Evolutionary conservation across 2,329 filamentous ascomycete genomes (phyloP).

Genomic region (Ceratocystis harringtonii): DNA sequence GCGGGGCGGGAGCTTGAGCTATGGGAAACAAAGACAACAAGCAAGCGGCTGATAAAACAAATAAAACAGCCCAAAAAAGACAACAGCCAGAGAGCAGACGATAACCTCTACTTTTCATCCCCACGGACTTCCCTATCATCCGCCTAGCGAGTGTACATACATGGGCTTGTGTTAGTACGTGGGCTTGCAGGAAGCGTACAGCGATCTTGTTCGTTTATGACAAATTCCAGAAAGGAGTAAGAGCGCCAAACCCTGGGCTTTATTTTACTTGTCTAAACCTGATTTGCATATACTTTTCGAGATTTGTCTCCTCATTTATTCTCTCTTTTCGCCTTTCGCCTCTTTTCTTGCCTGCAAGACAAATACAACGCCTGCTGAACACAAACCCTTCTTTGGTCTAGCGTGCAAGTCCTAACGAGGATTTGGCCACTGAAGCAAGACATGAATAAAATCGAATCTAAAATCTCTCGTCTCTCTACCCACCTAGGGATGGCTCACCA

Average conservation of each 20-base stretch:
- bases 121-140: too few species aligned
- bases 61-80: too few species aligned
- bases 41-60: background rate
- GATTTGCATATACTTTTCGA: background rate
- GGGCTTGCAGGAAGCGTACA: background rate
- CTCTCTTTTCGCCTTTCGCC: background rate
- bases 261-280: background rate
- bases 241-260: background rate
- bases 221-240: background rate
- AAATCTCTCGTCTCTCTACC: too few species aligned
- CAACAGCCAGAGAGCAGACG: too few species aligned
- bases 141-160: background rate
- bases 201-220: background rate
- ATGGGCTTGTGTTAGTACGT: background rate
- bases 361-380: conserved; percentile 4
- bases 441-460: background rate
- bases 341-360: background rate
- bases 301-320: background rate
- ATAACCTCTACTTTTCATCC: too few species aligned
- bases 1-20: background rate
- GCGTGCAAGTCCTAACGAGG: background rate
- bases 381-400: background rate
- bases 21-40: background rate
- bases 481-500: background rate
- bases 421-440: background rate